These are phyloP conservation scores for Gelatoporia subvermispora DNA, from an alignment of 768 basidiomycete genomes.

Conservation along the genomic window DNA sequence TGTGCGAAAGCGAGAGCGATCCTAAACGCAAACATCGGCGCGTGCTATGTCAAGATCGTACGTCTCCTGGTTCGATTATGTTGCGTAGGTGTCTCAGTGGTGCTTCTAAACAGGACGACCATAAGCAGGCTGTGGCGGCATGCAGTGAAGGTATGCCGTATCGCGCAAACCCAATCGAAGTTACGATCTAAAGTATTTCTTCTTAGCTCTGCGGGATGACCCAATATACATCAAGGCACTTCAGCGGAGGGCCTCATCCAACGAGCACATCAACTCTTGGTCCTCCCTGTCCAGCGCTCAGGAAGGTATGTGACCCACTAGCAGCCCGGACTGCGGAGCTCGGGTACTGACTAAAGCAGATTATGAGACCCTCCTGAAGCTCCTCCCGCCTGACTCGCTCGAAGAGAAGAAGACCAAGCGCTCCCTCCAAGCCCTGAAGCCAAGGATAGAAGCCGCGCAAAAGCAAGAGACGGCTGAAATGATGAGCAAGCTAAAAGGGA, in stretches of 20 bases:
- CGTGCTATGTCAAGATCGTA: slow-evolving; percentile 78
- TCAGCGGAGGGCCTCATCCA: slow-evolving; percentile 82
- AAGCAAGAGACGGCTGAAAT: slow-evolving; percentile 88
- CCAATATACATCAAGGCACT: slow-evolving; percentile 83
- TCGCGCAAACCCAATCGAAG: no score
- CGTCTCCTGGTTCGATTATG: slow-evolving; percentile 16
- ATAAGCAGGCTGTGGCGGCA: slow-evolving; percentile 74
- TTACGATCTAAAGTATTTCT: no score
- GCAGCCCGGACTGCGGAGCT: not conserved
- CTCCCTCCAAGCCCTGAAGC: slow-evolving; percentile 53
- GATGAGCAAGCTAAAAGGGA: slow-evolving; percentile 85
- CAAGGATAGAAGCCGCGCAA: slow-evolving; percentile 69
- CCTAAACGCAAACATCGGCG: slow-evolving; percentile 83
- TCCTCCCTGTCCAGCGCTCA: slow-evolving; percentile 74
- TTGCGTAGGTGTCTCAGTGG: not conserved
- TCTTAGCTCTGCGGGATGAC: slow-evolving; percentile 83
- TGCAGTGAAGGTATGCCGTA: slow-evolving; percentile 63
- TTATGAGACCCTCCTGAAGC: slow-evolving; percentile 63
- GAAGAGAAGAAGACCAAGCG: slow-evolving; percentile 43
- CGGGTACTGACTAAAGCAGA: slow-evolving; percentile 40
- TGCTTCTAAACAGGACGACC: slow-evolving; percentile 50
- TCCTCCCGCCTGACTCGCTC: slow-evolving; percentile 54
- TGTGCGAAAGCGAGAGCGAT: slow-evolving; percentile 62
- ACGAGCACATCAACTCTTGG: slow-evolving; percentile 80
- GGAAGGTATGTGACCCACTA: slow-evolving; percentile 59